These are phyloP conservation scores for Isatis lusitanica DNA, from an alignment of 441 rosid genomes.

Conservation along the genomic window DNA sequence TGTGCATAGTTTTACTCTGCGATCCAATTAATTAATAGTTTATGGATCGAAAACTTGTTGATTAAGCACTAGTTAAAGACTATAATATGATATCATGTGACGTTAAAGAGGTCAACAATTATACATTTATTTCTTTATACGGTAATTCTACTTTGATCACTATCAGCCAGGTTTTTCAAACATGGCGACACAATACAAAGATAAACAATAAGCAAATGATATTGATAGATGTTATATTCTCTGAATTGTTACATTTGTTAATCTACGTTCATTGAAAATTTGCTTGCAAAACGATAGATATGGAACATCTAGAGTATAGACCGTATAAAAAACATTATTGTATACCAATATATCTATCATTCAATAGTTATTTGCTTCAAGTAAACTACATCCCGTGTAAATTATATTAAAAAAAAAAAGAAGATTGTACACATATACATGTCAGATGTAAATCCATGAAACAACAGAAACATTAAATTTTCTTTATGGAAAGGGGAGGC, in stretches of 20 bases:
- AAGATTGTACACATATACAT: conserved; percentile 20
- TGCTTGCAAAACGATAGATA: neutral
- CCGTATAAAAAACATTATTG: neutral
- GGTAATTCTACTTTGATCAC: neutral
- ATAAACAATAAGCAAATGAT: conserved; percentile 20
- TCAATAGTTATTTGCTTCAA: neutral
- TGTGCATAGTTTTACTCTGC: neutral
- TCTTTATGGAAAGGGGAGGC: neutral
- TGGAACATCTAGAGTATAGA: neutral
- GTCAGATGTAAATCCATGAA: conserved; percentile 25
- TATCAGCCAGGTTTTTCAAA: conserved; percentile 24
- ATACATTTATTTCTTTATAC: conserved; percentile 6
- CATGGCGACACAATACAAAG: conserved; percentile 8
- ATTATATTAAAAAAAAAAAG: neutral
- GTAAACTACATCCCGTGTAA: conserved; percentile 3
- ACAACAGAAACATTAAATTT: neutral
- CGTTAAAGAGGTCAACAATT: conserved; percentile 14
- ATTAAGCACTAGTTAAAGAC: neutral
- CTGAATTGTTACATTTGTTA: neutral
- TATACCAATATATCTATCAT: neutral
- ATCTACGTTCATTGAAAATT: neutral
- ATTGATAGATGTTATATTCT: neutral
- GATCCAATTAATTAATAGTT: neutral
- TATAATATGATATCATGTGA: neutral
- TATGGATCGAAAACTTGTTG: neutral